Conservation (phyloP, 1,284 basidiomycete genomes). For the Moesziomyces aphidis region DNA sequence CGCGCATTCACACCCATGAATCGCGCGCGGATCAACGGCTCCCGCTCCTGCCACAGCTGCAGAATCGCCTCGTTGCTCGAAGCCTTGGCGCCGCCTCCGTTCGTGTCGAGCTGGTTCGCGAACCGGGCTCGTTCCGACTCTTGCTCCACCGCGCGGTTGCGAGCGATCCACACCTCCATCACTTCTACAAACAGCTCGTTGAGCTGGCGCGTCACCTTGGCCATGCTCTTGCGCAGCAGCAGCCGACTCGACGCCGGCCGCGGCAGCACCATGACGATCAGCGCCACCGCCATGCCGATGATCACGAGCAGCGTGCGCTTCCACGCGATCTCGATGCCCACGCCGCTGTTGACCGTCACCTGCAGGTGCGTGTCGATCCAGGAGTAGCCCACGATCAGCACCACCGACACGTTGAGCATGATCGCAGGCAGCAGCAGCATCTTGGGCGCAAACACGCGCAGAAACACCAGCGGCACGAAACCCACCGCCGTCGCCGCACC, state of each 20-base stretch:
- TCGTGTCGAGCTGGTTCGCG: slow-evolving; percentile 71
- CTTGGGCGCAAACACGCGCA: slow-evolving; percentile 80
- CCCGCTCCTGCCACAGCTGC: slow-evolving; percentile 26
- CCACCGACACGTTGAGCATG: slow-evolving; percentile 79
- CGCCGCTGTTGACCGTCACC: slow-evolving; percentile 59
- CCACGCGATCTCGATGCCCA: slow-evolving; percentile 71
- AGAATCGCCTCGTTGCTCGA: slow-evolving; percentile 29
- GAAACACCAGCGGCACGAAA: slow-evolving; percentile 74
- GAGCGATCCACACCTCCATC: slow-evolving; percentile 43
- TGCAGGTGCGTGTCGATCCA: slow-evolving; percentile 55
- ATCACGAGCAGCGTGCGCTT: slow-evolving; percentile 68
- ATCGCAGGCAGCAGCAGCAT: slow-evolving; percentile 77
- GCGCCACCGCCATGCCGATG: slow-evolving; percentile 64
- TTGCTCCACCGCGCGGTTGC: slow-evolving; percentile 70
- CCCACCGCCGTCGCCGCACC: slow-evolving; percentile 77
- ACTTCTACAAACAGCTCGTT: slow-evolving; percentile 33
- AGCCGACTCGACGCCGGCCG: slow-evolving; percentile 72
- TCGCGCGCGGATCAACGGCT: slow-evolving; percentile 59
- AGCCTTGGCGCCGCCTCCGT: slow-evolving; percentile 34
- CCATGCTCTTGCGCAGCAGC: slow-evolving; percentile 72
- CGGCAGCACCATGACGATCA: slow-evolving; percentile 64
- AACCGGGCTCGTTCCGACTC: slow-evolving; percentile 63
- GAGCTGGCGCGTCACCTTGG: slow-evolving; percentile 53
- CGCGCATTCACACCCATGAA: slow-evolving; percentile 69
- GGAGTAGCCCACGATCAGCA: slow-evolving; percentile 62